Conservation (phyloP, 257 asterid species). For the Solanum neorickii region DNA sequence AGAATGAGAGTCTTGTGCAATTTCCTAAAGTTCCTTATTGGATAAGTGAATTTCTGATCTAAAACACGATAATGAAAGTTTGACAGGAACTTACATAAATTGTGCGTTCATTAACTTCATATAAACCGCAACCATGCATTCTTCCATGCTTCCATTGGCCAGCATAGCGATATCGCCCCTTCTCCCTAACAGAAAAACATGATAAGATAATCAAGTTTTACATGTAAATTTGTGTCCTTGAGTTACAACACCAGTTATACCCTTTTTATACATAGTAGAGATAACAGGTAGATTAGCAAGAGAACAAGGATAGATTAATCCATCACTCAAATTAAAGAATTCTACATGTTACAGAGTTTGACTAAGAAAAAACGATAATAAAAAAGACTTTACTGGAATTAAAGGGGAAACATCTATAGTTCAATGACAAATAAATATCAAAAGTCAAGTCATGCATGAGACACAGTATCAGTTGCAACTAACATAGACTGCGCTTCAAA, state of each 20-base stretch:
- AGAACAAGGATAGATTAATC: neutral
- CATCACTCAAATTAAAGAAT: neutral
- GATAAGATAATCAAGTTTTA: neutral
- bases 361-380: neutral
- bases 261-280: neutral
- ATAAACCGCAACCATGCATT: slow-evolving; percentile 97
- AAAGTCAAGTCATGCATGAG: neutral
- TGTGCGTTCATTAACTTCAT: slow-evolving; percentile 77
- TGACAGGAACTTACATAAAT: slow-evolving; percentile 41
- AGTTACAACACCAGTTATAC: neutral
- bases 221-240: neutral
- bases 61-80: neutral
- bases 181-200: slow-evolving; percentile 51
- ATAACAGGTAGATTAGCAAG: neutral
- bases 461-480: neutral
- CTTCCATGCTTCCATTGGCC: slow-evolving; percentile 99
- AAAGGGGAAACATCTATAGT: neutral
- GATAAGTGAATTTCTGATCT: neutral
- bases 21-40: neutral
- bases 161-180: slow-evolving; percentile 88
- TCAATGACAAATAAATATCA: neutral
- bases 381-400: neutral
- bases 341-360: neutral
- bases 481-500: neutral
- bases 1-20: neutral